Percentiles rank a stretch among this genome's conserved stretches.
Conservation (phyloP, 1,284 basidiomycete genomes). For the Anthracocystis setariae region DNA sequence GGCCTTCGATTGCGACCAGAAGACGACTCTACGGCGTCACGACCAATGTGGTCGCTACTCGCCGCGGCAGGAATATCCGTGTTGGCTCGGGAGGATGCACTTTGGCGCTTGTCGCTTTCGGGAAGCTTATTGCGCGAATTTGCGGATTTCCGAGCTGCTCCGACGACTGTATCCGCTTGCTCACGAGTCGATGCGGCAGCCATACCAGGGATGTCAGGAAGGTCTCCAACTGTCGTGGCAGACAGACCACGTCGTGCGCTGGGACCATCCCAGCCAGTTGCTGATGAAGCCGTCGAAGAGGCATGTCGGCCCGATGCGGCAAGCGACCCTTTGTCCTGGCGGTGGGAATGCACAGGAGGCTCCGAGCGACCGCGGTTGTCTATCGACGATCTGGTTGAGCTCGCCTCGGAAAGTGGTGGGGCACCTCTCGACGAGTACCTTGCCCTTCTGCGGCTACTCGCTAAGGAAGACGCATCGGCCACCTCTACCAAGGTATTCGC, state of each 20-base stretch:
- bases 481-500: not conserved
- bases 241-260: slow-evolving; percentile 21
- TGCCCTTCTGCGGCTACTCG: slow-evolving; percentile 15
- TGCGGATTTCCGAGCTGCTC: slow-evolving; percentile 3
- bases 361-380: not conserved
- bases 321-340: slow-evolving; percentile 10
- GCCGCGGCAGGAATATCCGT: not conserved
- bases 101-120: slow-evolving; percentile 1
- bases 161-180: slow-evolving; percentile 21
- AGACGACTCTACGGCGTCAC: not conserved
- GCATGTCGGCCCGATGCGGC: slow-evolving; percentile 1
- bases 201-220: slow-evolving; percentile 18
- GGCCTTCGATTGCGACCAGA: slow-evolving; percentile 10
- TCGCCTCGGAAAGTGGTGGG: not conserved
- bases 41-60: not conserved
- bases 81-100: not conserved
- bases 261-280: not conserved
- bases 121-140: slow-evolving; percentile 9
- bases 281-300: not conserved
- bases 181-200: slow-evolving; percentile 19
- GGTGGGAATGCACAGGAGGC: slow-evolving; percentile 1
- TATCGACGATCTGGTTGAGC: slow-evolving; percentile 1
- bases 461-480: slow-evolving; percentile 15
- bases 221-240: slow-evolving; percentile 12
- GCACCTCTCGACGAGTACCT: slow-evolving; percentile 30